Evolutionary conservation across 306 rosid genomes (phyloP).

Genomic region (Castanospermum australe): DNA sequence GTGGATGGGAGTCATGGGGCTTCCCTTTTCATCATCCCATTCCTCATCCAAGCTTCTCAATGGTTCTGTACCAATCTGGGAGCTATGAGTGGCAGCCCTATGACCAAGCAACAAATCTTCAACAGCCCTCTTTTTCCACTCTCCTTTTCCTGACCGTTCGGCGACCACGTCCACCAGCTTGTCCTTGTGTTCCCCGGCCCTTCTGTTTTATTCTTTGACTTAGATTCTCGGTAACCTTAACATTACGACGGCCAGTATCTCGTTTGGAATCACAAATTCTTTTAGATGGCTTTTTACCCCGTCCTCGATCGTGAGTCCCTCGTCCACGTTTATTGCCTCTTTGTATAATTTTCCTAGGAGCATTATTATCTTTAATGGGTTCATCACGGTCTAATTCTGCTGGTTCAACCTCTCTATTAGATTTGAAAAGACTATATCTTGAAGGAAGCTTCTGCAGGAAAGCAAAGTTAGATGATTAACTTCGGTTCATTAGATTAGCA

Average conservation of each 20-base stretch:
- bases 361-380: conserved; percentile 41
- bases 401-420: conserved; percentile 45
- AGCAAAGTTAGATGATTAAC: conserved; percentile 26
- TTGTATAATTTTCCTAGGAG: conserved; percentile 43
- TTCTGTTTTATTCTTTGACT: conserved; percentile 52
- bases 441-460: conserved; percentile 65
- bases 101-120: conserved; percentile 50
- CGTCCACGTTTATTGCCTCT: conserved; percentile 64
- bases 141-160: conserved; percentile 85
- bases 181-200: conserved; percentile 54
- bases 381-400: conserved; percentile 41
- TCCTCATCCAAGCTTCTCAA: conserved; percentile 64
- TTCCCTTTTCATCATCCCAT: conserved; percentile 63
- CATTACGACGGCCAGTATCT: conserved; percentile 30
- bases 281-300: conserved; percentile 51
- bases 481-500: background rate
- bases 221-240: conserved; percentile 39
- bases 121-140: conserved; percentile 54
- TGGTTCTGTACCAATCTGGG: conserved; percentile 54
- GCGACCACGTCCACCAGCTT: conserved; percentile 76
- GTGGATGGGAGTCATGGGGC: conserved; percentile 33
- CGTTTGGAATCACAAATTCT: conserved; percentile 42
- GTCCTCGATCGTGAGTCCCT: conserved; percentile 60
- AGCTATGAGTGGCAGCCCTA: conserved; percentile 38
- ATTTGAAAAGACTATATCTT: conserved; percentile 50